A percentile compares a stretch with the other conserved stretches of the same genome.
phyloP scores from a whole-genome alignment of 768 basidiomycete species.

The Tylopilus balloui region DNA sequence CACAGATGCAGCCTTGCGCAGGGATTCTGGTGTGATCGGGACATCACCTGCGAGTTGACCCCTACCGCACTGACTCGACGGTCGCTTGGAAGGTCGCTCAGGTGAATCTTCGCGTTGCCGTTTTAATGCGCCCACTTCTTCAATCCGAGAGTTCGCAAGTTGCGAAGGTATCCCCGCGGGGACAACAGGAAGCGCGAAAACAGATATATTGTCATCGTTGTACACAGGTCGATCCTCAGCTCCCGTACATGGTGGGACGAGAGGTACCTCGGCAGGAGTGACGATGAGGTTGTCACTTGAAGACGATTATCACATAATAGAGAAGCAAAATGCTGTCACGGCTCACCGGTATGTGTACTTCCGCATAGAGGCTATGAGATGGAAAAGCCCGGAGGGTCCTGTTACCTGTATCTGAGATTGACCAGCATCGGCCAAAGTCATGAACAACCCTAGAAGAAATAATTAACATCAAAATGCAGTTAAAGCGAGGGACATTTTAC shows the following conservation, averaged over 20 bases:
- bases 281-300: constrained; percentile 50
- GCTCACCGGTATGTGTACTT: constrained; percentile 60
- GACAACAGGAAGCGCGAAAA: constrained; percentile 58
- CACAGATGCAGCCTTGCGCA: constrained; percentile 23
- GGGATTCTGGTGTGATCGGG: neutral
- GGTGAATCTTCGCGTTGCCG: constrained; percentile 43
- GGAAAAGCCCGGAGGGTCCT: constrained; percentile 71
- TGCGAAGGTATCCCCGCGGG: constrained; percentile 7
- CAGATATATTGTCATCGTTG: constrained; percentile 57
- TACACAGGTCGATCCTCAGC: constrained; percentile 43
- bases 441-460: constrained; percentile 53
- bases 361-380: constrained; percentile 68
- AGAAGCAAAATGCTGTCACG: neutral
- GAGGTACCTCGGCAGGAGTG: constrained; percentile 41
- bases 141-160: neutral
- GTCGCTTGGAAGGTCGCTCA: constrained; percentile 36
- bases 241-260: constrained; percentile 13
- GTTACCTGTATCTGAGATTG: constrained; percentile 53
- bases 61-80: neutral
- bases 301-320: neutral
- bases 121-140: constrained; percentile 24
- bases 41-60: neutral
- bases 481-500: constrained; percentile 36
- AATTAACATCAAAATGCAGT: neutral
- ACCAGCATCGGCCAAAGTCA: constrained; percentile 75